A percentile compares a stretch with the other conserved stretches of the same genome.
These are phyloP conservation scores for Suhomyces sp. DNA, from an alignment of 805 yeast species.

Conservation along the genomic window DNA sequence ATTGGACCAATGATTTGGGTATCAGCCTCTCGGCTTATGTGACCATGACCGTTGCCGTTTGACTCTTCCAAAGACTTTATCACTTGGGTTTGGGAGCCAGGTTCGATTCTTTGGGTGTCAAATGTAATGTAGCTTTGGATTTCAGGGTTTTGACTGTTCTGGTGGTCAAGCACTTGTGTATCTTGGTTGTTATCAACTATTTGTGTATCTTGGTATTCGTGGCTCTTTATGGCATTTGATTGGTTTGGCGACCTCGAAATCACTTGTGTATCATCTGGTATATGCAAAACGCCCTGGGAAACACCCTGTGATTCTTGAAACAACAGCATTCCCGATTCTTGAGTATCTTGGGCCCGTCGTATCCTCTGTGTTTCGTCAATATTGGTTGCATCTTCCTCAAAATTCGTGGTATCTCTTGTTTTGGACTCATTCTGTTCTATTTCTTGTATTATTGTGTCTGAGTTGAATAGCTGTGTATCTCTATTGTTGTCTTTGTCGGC, in stretches of 20 bases:
- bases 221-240: neutral
- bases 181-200: neutral
- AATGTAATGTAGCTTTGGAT: neutral
- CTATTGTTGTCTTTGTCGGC: neutral
- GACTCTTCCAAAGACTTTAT: neutral
- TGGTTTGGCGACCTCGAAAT: neutral
- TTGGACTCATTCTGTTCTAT: neutral
- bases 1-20: neutral
- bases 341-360: constrained; percentile 3
- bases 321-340: constrained; percentile 2
- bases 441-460: neutral
- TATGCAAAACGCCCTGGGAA: neutral
- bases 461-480: neutral
- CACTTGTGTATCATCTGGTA: neutral
- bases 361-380: constrained; percentile 2
- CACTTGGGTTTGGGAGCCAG: neutral
- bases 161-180: neutral
- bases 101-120: neutral
- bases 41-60: neutral
- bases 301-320: neutral
- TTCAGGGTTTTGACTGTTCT: neutral
- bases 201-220: neutral
- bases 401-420: neutral
- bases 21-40: neutral
- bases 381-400: neutral